Base-by-base conservation (phyloP, 169 alveolate genomes). In the Plasmodium vinckei region DNA sequence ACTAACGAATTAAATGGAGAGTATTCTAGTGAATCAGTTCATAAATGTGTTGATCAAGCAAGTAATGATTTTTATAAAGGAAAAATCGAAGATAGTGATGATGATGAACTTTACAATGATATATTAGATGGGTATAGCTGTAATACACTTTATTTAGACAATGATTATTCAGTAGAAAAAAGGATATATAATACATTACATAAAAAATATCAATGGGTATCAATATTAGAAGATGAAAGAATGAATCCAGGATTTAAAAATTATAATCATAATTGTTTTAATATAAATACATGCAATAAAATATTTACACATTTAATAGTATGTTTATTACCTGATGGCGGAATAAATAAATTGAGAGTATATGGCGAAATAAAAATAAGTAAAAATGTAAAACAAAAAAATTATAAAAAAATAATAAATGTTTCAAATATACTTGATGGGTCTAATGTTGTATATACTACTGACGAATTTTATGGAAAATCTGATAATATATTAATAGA, bases 301-400 rank as follows among this genome's bases (percentile, higher is more conserved):
- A 60, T 70, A 69, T 73, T 87, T 67, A 87, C 94, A 13, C 94
- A 87, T 75, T 67, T 91, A 23, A 67, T 68, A 21, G 73, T 91
- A n/a, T 87, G 92, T 44, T 21, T 87, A 47, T 70, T 72, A 54
- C 94, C 94, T 17, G 94, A 91, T 72, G 94, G 94, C 0, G 94
- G 94, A 13, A 91, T 91, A 39, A 75, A 86, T 49, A 71, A 77
- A 23, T 84, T 91, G 33, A 42, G 93, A 42, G 94, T 91, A 42
- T 91, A 91, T 64, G 94, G 94, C n/a, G 94, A 91, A 63, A 70
- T 73, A 54, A 70, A 72, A 57, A 87, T 46, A 59, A 71, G 73
- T 72, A 87, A 77, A 65, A 73, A 72, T 5, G 89, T 19, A 39
- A 63, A 51, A 49, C 42, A 88, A 64, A 63, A 86, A 67, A 68